Evolutionary conservation across 2,329 filamentous ascomycete species (phyloP), one percentile per base, ranked within the genome.

Genomic region (Ceratocystis lukuohia): DNA sequence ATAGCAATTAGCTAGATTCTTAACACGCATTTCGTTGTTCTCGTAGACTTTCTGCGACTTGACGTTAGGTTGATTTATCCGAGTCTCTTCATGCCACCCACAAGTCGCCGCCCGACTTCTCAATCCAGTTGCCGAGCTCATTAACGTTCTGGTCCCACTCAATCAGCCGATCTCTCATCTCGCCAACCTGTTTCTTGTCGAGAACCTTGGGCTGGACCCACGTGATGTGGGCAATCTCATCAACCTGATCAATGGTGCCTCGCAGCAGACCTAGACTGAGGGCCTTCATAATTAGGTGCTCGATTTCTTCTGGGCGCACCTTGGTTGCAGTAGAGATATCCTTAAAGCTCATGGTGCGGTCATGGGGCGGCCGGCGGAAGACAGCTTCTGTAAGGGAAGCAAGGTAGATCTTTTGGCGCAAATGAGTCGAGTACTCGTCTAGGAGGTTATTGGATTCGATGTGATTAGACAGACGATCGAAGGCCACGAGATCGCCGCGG

Each of bases 201-300:
- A 99, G 79, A 41, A 99, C 92, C 83, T 97, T 97, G 25, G 94
- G 94, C 79, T 99, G 94, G 68, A 99, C 94, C 94, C 94, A 99
- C 73, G 93, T 93, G 77, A 99, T 96, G 74, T 92, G 86, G 56
- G 94, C 94, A 71, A 97, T 86, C 76, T 92, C 88, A 61, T 91
- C 91, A 41, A 99, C 94, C 78, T 99, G 93, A 75, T 99, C 94
- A 72, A 99, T 97, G 66, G 89, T 94, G 59, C 94, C 94, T 71
- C 88, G 84, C 71, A 99, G 79, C 71, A 99, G 80, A 0, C 94
- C 94, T 71, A 99, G 77, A 73, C 92, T 96, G 72, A 99, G 78
- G n/a, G 94, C 94, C 81, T 96, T 97, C 94, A 99, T 99, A 72
- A 99, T 89, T 70, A 99, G 79, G 75, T 97, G 93, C 81, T 99